Percentiles rank a stretch among this genome's conserved stretches.
Conservation (phyloP, 306 rosid species). For the Vicia sativa region DNA sequence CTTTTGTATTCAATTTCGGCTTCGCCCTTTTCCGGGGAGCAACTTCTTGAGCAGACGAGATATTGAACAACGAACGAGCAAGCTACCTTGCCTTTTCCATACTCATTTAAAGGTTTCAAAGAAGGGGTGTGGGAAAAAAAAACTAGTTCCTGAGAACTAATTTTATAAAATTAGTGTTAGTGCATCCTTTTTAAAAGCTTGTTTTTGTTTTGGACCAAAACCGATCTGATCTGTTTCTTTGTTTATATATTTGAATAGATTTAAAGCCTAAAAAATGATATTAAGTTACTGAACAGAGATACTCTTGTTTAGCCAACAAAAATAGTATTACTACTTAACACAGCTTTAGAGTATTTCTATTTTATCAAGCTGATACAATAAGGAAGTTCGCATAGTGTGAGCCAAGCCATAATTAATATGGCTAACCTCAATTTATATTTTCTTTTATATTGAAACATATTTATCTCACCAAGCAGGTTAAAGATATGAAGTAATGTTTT, state of each 20-base stretch:
- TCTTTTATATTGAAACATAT: not conserved
- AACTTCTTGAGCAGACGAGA: too few species aligned
- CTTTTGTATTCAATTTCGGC: too few species aligned
- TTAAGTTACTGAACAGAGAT: not conserved
- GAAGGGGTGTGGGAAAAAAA: too few species aligned
- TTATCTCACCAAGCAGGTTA: not conserved
- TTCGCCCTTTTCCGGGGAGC: too few species aligned
- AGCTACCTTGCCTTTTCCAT: too few species aligned
- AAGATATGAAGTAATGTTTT: too few species aligned
- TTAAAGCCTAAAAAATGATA: not conserved
- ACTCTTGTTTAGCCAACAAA: not conserved
- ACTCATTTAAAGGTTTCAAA: not conserved
- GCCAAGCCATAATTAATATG: not conserved
- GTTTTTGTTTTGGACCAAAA: too few species aligned
- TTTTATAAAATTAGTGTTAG: too few species aligned
- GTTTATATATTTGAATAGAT: not conserved
- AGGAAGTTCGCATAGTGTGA: not conserved
- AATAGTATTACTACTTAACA: not conserved
- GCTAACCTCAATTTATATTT: not conserved
- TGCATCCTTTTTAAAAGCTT: too few species aligned
- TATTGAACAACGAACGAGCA: too few species aligned
- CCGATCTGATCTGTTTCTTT: not conserved
- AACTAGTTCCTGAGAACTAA: too few species aligned
- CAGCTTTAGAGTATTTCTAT: not conserved
- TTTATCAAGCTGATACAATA: not conserved